Percentiles rank a stretch among this genome's conserved stretches.
These are phyloP conservation scores for Pterocarpus macrocarpus DNA, from an alignment of 306 rosid species.

Conservation along the genomic window DNA sequence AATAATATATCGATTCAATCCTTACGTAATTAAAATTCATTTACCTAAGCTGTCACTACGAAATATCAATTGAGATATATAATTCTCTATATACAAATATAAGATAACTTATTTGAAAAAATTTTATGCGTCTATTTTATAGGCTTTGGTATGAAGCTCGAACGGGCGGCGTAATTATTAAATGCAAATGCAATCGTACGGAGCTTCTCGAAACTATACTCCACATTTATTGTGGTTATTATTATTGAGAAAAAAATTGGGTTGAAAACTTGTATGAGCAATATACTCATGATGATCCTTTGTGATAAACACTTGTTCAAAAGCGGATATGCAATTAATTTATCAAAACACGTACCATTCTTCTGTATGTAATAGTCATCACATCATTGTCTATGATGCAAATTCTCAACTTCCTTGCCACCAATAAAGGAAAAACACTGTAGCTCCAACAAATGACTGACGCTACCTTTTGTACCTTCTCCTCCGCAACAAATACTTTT, in stretches of 20 bases:
- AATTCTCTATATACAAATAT: too few relatives aligned
- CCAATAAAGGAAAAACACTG: slow-evolving; percentile 23
- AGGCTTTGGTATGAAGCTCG: slow-evolving; percentile 19
- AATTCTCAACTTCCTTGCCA: slow-evolving; percentile 37
- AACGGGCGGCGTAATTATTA: background rate
- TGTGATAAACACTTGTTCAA: slow-evolving; percentile 17
- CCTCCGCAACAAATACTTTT: slow-evolving; percentile 22
- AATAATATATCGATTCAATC: too few relatives aligned
- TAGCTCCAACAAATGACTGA: slow-evolving; percentile 26
- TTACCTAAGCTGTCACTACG: too few relatives aligned
- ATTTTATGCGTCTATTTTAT: slow-evolving; percentile 12
- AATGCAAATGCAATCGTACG: slow-evolving; percentile 6
- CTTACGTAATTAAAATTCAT: too few relatives aligned
- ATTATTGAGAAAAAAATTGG: background rate
- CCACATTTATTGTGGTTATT: background rate
- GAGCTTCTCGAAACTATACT: slow-evolving; percentile 12
- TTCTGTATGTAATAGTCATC: slow-evolving; percentile 22
- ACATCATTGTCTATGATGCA: slow-evolving; percentile 33
- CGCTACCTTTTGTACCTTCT: background rate
- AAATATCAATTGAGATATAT: too few relatives aligned
- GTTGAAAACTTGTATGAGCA: background rate
- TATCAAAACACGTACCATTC: background rate
- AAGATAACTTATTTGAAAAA: background rate
- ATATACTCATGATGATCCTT: background rate
- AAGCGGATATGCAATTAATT: slow-evolving; percentile 21